Conservation (phyloP, 2,329 filamentous ascomycete genomes). For the Fusarium cyanostomum region DNA sequence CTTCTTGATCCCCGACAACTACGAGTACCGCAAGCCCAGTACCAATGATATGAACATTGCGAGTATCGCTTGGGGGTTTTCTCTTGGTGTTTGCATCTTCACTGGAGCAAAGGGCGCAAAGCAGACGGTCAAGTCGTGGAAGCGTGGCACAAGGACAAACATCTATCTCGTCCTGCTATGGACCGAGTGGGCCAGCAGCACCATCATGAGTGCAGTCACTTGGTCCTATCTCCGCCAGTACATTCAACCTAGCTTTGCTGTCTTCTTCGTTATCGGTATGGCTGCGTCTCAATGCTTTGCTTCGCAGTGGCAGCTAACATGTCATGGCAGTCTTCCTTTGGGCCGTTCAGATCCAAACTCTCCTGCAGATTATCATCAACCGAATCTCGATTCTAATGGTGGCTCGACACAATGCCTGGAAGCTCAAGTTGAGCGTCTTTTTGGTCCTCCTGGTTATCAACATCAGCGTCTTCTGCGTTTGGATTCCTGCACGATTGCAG, state of each 20-base stretch:
- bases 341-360: slow-evolving; percentile 58
- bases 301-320: background rate
- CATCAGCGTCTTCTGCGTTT: slow-evolving; percentile 62
- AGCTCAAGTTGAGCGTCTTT: slow-evolving; percentile 56
- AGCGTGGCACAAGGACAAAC: slow-evolving; percentile 37
- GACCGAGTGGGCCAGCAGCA: slow-evolving; percentile 39
- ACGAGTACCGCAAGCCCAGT: slow-evolving; percentile 29
- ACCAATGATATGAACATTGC: slow-evolving; percentile 43
- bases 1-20: slow-evolving; percentile 36
- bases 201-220: slow-evolving; percentile 41
- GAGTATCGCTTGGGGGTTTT: slow-evolving; percentile 43
- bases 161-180: slow-evolving; percentile 40
- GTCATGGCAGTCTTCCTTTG: slow-evolving; percentile 42
- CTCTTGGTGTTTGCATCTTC: slow-evolving; percentile 42
- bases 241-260: slow-evolving; percentile 37
- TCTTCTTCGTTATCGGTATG: slow-evolving; percentile 41
- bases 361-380: slow-evolving; percentile 67
- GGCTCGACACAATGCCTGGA: slow-evolving; percentile 48
- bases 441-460: slow-evolving; percentile 60
- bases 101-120: slow-evolving; percentile 35
- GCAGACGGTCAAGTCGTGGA: slow-evolving; percentile 42
- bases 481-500: slow-evolving; percentile 62
- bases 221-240: slow-evolving; percentile 41
- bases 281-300: accelerated
- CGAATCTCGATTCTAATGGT: slow-evolving; percentile 59